Base-by-base conservation (phyloP, 2,329 filamentous ascomycete genomes). In the Neophaeococcomyces mojaviensis region DNA sequence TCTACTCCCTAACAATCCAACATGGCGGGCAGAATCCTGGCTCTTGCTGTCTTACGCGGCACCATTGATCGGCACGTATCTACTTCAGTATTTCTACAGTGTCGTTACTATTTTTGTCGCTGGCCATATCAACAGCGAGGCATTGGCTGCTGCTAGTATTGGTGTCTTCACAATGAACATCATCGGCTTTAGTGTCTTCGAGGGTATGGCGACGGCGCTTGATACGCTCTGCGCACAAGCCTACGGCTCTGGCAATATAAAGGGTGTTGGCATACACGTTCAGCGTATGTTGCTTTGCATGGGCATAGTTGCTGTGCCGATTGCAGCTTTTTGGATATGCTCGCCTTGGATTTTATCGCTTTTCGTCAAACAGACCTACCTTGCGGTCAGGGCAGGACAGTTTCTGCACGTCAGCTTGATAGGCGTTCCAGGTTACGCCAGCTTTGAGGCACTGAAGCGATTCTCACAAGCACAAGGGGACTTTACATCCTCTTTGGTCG, bases 211-310 rank as follows among this genome's bases (percentile, higher is more conserved):
- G 0, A 92, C 86, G 5, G 83, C 80, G 50, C 72, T 94, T 16
- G 87, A 92, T 63, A 92, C 87, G 0, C 76, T 94, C 2, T 92
- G 87, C 62, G 78, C 86, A 0, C 87, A 94, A 64, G 87, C 87
- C 1, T 94, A 88, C 58, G 87, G 87, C 3, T 87, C 83, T 0
- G 87, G 87, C 0, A 83, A 83, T 59, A 87, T 82, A 58, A 82
- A 86, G 50, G 77, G 92, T 4, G 87, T 94, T 49, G 86, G 83
- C 2, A 61, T 87, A 32, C 82, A 86, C 54, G 68, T 83, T 13
- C 83, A 86, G 64, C 74, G 82, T 47, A 86, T 86, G 82, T 70
- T 81, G 1, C 79, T 72, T 59, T 84, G 87, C 59, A 71, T 86
- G 3, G 77, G 80, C 63, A 63, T 72, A 12, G 71, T 84, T 53